Base-by-base conservation (phyloP, 2,329 filamentous ascomycete genomes). In the Hymenoscyphus scutula region DNA sequence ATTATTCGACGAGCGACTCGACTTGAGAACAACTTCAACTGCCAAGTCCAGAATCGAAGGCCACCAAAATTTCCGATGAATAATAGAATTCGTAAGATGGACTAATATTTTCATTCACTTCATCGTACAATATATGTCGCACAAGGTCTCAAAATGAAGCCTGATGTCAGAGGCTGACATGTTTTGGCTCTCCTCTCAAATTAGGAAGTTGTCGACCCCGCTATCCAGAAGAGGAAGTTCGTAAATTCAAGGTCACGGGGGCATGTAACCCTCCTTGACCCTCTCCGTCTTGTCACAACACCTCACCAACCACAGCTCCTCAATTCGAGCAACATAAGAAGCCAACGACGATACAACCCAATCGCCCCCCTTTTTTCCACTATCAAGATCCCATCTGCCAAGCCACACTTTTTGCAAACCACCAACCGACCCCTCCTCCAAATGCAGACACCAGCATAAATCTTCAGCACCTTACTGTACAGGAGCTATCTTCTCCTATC, bases 151-250 rank as follows among this genome's bases (percentile, higher is more conserved):
- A 37, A 37, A 37, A 25, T 51, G 45, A 51, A 32, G 27, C 37
- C 29, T 32, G 27, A 56, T 56, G 29, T 56, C 53, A 56, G 5
- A 8, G 29, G 29, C 25, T 34, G 27, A 56, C 7, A 53, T 29
- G 6, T 15, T 53, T 53, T 32, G 27, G 8, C 25, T 51, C 45
- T 51, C 45, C 19, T 25, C 45, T 51, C 13, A 51, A 19, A 15
- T 81, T 81, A 81, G 1, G 82, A 84, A 0, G 82, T 83, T 0
- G 82, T 81, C 62, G 71, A 72, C 32, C 71, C 68, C 48, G 67
- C 71, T 51, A 64, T 73, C 45, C 19, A 19, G 25, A 51, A 51
- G 19, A 51, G 45, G 45, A 23, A 51, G 45, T 51, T 51, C 45
- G 45, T 19, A 51, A 51, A 51, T 19, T 23, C 45, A 51, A 51